Evolutionary conservation across 805 yeast species (phyloP).

Genomic region (Candida suzukii): DNA sequence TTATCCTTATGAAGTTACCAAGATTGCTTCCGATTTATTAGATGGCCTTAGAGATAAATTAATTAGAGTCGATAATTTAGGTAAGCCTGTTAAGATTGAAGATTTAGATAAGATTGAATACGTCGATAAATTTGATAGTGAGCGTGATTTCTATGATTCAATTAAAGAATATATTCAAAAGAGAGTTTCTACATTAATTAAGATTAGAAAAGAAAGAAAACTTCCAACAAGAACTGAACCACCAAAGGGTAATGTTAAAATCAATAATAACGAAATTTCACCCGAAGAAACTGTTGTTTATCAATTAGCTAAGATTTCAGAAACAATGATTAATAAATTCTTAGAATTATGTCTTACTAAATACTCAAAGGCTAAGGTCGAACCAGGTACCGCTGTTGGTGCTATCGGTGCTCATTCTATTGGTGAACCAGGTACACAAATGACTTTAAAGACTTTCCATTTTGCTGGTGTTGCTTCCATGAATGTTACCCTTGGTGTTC

Average conservation of each 20-base stretch:
- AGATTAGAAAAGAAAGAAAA: constrained; percentile 47
- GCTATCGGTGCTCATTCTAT: constrained; percentile 99
- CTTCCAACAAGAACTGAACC: constrained; percentile 15
- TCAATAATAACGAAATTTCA: neutral
- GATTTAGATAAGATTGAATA: constrained; percentile 46
- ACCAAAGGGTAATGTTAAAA: neutral
- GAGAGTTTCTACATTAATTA: constrained; percentile 53
- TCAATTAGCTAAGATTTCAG: constrained; percentile 64
- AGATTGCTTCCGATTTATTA: constrained; percentile 48
- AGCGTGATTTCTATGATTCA: constrained; percentile 75
- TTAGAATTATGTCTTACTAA: constrained; percentile 71
- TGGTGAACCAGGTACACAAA: constrained; percentile 99
- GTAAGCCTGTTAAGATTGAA: constrained; percentile 39
- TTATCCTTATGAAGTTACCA: constrained; percentile 62
- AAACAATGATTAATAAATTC: constrained; percentile 53
- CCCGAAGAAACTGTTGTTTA: constrained; percentile 40
- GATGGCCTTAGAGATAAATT: constrained; percentile 54
- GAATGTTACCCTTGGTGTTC: constrained; percentile 98
- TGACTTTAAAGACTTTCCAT: constrained; percentile 76
- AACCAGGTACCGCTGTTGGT: constrained; percentile 99
- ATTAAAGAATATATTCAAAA: constrained; percentile 53
- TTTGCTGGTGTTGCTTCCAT: constrained; percentile 99
- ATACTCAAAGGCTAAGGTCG: constrained; percentile 85
- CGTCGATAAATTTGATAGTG: constrained; percentile 84
- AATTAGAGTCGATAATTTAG: constrained; percentile 67